Conservation (phyloP, 768 basidiomycete species). For the Xerocomus potaroensis region DNA sequence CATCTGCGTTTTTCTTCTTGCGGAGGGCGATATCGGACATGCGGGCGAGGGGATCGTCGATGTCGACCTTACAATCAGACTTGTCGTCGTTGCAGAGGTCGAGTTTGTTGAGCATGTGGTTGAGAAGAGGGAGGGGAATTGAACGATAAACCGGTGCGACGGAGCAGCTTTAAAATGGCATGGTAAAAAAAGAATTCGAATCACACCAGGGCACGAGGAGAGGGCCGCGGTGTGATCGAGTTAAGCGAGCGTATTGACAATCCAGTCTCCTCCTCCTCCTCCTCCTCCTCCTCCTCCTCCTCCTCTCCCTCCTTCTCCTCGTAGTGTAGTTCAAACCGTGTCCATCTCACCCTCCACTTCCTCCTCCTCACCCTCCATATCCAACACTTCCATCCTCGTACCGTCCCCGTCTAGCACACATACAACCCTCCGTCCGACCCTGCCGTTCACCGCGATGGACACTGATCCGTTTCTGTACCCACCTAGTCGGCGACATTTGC, state of each 20-base stretch:
- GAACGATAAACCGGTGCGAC: constrained; percentile 13
- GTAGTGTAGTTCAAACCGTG: no score
- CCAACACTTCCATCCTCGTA: constrained; percentile 63
- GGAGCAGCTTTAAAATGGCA: constrained; percentile 52
- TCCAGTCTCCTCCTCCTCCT: constrained; percentile 19
- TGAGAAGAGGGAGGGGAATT: constrained; percentile 3
- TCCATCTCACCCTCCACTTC: no score
- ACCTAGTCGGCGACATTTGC: constrained; percentile 51
- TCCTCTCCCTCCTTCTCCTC: no score
- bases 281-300: neutral
- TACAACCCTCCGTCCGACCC: constrained; percentile 67
- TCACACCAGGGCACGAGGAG: constrained; percentile 45
- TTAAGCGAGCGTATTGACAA: constrained; percentile 37
- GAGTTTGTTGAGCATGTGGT: constrained; percentile 30
- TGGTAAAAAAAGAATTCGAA: constrained; percentile 64
- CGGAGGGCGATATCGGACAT: constrained; percentile 66
- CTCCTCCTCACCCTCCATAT: constrained; percentile 64
- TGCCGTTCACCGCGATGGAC: constrained; percentile 69
- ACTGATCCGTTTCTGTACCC: constrained; percentile 50
- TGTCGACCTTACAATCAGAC: constrained; percentile 35
- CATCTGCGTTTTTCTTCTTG: constrained; percentile 89
- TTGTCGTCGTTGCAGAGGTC: constrained; percentile 35
- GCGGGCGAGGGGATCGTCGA: constrained; percentile 35
- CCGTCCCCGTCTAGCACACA: constrained; percentile 69
- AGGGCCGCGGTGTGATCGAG: constrained; percentile 38